phyloP scores from a whole-genome alignment of 2,329 filamentous ascomycete species.

The Aspergillus niger region DNA sequence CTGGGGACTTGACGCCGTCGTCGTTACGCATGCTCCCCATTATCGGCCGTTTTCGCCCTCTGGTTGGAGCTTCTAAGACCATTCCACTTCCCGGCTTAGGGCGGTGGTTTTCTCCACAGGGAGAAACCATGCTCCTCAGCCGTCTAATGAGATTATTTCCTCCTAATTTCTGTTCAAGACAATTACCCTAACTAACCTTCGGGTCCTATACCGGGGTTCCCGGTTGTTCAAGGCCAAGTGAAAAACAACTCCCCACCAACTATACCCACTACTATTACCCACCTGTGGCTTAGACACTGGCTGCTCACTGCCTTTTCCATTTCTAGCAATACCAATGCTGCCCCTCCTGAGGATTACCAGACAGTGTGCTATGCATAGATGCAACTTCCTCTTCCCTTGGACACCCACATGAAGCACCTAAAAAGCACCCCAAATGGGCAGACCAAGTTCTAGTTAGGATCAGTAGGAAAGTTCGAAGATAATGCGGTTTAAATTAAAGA shows the following conservation, averaged over 20 bases:
- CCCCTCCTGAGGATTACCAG: background rate
- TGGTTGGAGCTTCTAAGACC: slow-evolving; percentile 17
- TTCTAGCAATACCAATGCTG: background rate
- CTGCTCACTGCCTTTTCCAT: background rate
- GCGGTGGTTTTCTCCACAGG: slow-evolving; percentile 22
- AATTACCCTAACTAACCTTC: slow-evolving; percentile 12
- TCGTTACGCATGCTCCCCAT: slow-evolving; percentile 22
- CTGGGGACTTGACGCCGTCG: slow-evolving; percentile 24
- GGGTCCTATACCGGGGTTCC: slow-evolving; percentile 16
- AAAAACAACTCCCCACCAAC: background rate
- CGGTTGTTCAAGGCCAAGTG: slow-evolving; percentile 9
- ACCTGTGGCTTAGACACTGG: slow-evolving; percentile 10
- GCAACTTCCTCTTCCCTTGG: background rate
- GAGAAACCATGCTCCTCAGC: slow-evolving; percentile 25
- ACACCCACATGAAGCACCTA: background rate
- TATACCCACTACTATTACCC: background rate
- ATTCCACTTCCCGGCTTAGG: slow-evolving; percentile 18
- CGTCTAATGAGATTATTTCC: slow-evolving; percentile 3
- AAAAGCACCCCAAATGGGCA: background rate
- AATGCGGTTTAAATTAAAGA: background rate
- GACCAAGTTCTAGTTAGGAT: background rate
- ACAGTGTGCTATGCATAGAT: background rate
- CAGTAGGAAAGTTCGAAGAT: background rate
- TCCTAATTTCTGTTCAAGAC: slow-evolving; percentile 5
- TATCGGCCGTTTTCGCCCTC: slow-evolving; percentile 17